phyloP scores from a whole-genome alignment of 768 basidiomycete genomes.

The Kwoniella sp. region DNA sequence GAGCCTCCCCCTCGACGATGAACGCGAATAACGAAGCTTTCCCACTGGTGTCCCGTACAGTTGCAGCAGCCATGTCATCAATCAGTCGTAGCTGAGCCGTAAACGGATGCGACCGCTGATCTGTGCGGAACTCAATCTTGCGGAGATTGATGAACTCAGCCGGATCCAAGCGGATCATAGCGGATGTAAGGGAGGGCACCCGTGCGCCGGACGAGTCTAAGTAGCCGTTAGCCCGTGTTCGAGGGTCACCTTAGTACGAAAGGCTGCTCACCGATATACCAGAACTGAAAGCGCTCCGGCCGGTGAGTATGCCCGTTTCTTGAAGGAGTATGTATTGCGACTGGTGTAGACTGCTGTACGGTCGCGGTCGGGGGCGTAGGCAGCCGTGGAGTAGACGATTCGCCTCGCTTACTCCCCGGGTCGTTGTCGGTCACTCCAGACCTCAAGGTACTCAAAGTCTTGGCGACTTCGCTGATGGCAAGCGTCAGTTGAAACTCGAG shows the following conservation, averaged over 20 bases:
- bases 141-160: constrained; percentile 34
- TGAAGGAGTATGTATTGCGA: too few species aligned
- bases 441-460: constrained; percentile 20
- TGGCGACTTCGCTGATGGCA: constrained; percentile 37
- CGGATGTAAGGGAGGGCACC: constrained; percentile 9
- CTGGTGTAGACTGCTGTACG: too few species aligned
- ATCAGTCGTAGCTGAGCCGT: constrained; percentile 30
- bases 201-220: constrained; percentile 26
- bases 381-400: too few species aligned
- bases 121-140: constrained; percentile 33
- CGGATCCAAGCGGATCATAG: constrained; percentile 34
- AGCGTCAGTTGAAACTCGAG: too few species aligned
- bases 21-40: constrained; percentile 28
- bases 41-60: constrained; percentile 5
- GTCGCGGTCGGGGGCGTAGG: too few species aligned
- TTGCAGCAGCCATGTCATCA: constrained; percentile 5
- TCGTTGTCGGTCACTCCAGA: constrained; percentile 29
- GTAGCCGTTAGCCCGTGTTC: neutral
- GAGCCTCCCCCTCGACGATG: constrained; percentile 40
- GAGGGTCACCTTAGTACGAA: neutral
- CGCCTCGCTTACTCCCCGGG: too few species aligned
- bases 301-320: too few species aligned
- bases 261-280: constrained; percentile 41
- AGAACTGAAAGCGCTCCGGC: constrained; percentile 35
- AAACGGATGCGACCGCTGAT: constrained; percentile 35